phyloP scores from a whole-genome alignment of 495 filamentous ascomycete species.

The Xylaria cubensis region DNA sequence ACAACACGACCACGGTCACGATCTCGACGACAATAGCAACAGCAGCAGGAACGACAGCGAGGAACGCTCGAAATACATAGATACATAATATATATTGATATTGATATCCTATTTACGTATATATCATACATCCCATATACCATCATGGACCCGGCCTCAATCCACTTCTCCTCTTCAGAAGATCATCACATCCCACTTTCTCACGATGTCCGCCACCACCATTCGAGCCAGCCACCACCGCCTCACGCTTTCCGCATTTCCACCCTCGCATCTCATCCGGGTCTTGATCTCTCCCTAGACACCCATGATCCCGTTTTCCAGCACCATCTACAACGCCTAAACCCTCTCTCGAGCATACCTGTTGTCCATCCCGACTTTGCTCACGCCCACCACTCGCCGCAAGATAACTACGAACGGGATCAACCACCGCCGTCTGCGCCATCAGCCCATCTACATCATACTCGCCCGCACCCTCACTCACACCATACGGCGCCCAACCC shows the following conservation, averaged over 20 bases:
- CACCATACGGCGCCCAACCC: constrained; percentile 41
- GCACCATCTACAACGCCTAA: constrained; percentile 47
- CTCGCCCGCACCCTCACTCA: constrained; percentile 43
- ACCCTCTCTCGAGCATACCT: constrained; percentile 45
- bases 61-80: neutral
- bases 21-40: neutral
- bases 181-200: constrained; percentile 26
- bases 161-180: constrained; percentile 32
- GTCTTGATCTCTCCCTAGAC: constrained; percentile 46
- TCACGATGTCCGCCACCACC: constrained; percentile 35
- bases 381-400: constrained; percentile 39
- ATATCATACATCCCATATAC: neutral
- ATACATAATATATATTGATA: neutral
- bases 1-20: neutral
- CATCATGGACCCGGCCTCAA: constrained; percentile 40
- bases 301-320: constrained; percentile 43
- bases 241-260: constrained; percentile 36
- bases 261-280: constrained; percentile 47
- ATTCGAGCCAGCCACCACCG: constrained; percentile 32
- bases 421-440: constrained; percentile 39
- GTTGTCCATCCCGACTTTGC: constrained; percentile 48
- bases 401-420: constrained; percentile 37
- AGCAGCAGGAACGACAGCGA: neutral
- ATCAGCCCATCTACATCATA: constrained; percentile 35
- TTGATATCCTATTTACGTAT: neutral